A percentile compares a stretch with the other conserved stretches of the same genome.
Conservation (phyloP, 306 rosid species). For the Vigna nakashimae region DNA sequence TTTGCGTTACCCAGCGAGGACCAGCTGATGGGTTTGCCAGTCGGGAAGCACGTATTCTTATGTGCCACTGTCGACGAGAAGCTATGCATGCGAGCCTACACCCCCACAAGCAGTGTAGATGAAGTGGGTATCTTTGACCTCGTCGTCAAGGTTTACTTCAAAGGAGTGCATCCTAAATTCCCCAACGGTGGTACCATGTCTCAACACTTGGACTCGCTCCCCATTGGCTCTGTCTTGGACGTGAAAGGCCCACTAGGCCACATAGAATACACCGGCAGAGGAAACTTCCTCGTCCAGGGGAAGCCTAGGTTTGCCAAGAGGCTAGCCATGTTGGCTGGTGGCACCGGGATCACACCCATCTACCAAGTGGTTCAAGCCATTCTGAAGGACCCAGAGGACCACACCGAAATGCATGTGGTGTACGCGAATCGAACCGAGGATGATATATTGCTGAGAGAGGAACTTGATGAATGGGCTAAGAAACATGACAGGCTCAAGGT, state of each 20-base stretch:
- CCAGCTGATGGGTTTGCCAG: conserved; percentile 68
- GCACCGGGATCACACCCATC: conserved; percentile 86
- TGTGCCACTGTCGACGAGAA: conserved; percentile 64
- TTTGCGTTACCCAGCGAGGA: conserved; percentile 70
- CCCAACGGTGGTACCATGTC: conserved; percentile 84
- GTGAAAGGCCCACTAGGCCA: conserved; percentile 91
- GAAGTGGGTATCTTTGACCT: conserved; percentile 75
- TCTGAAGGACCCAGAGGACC: conserved; percentile 72
- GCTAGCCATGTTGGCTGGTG: conserved; percentile 83
- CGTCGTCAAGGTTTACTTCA: conserved; percentile 76
- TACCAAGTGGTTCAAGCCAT: conserved; percentile 83
- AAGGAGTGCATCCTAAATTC: conserved; percentile 70
- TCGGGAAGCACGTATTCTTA: conserved; percentile 84
- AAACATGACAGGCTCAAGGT: conserved; percentile 62
- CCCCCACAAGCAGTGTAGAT: conserved; percentile 67
- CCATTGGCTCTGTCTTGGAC: conserved; percentile 56
- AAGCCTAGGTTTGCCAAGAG: conserved; percentile 60
- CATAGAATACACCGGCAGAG: conserved; percentile 74
- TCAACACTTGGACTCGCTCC: conserved; percentile 64
- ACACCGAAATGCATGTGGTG: conserved; percentile 74
- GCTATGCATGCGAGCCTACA: conserved; percentile 91
- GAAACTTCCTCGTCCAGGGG: conserved; percentile 64
- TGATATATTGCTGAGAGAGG: conserved; percentile 74
- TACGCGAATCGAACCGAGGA: conserved; percentile 83
- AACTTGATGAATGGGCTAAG: conserved; percentile 73